Evolutionary conservation across 2,329 filamentous ascomycete genomes (phyloP).

Genomic region (Cytospora piceae): DNA sequence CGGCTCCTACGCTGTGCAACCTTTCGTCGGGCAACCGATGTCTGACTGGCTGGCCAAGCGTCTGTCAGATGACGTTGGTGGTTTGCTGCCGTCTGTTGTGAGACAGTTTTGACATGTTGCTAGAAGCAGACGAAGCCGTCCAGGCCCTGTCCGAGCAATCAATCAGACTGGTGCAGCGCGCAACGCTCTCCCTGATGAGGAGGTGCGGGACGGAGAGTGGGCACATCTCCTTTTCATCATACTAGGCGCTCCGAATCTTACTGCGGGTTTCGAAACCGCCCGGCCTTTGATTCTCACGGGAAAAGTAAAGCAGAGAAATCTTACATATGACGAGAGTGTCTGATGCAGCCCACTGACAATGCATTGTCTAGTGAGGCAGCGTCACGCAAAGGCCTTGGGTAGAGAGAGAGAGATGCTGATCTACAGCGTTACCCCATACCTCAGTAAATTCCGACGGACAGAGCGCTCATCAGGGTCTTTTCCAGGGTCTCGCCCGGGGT

Average conservation of each 20-base stretch:
- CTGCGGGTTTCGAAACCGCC: constrained; percentile 4
- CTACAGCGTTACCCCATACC: constrained; percentile 2
- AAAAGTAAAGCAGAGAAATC: constrained; percentile 9
- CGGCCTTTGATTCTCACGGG: neutral
- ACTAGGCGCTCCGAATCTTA: constrained; percentile 2
- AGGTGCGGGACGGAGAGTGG: neutral
- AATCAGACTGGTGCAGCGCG: constrained; percentile 13
- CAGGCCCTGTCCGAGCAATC: constrained; percentile 7
- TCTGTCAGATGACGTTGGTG: neutral
- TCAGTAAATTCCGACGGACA: neutral
- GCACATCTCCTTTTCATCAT: neutral
- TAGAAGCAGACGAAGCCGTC: neutral
- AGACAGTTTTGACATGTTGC: constrained; percentile 23
- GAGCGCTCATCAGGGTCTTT: neutral
- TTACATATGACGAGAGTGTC: neutral
- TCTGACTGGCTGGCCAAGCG: constrained; percentile 8
- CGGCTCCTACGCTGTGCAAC: constrained; percentile 21
- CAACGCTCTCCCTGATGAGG: constrained; percentile 10
- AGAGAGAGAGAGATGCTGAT: constrained; percentile 20
- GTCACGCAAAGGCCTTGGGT: constrained; percentile 6
- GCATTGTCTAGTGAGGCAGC: constrained; percentile 4
- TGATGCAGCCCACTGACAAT: constrained; percentile 17
- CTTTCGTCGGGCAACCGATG: constrained; percentile 7
- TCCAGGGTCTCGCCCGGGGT: neutral
- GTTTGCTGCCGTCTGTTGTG: constrained; percentile 21